phyloP scores from a whole-genome alignment of 2,329 filamentous ascomycete genomes.

The Ceratocystis variospora region DNA sequence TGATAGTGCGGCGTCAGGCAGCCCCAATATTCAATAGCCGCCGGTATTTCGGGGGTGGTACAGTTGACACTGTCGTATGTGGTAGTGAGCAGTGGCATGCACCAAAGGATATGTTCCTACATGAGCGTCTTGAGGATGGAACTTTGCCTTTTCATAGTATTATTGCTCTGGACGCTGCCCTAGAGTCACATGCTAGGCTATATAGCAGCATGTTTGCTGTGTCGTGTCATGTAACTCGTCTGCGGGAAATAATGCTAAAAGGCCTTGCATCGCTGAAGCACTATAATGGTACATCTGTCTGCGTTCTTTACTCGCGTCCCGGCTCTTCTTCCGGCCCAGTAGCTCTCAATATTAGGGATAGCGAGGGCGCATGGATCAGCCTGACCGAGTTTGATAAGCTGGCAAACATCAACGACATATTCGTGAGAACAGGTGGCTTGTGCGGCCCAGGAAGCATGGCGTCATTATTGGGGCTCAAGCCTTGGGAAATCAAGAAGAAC shows the following conservation, averaged over 20 bases:
- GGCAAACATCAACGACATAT: conserved; percentile 61
- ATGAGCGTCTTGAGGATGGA: conserved; percentile 52
- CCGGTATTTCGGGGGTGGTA: conserved; percentile 55
- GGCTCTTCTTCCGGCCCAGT: conserved; percentile 55
- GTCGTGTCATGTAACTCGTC: conserved; percentile 53
- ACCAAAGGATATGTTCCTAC: conserved; percentile 30
- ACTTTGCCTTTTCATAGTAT: conserved; percentile 53
- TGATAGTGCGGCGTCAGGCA: conserved; percentile 43
- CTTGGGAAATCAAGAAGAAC: conserved; percentile 72
- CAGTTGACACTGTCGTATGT: conserved; percentile 39
- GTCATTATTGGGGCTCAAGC: conserved; percentile 53
- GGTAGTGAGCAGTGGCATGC: conserved; percentile 26
- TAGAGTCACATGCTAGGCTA: conserved; percentile 41
- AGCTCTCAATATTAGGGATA: conserved; percentile 67
- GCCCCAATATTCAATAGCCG: conserved; percentile 40
- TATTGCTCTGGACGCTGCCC: conserved; percentile 45
- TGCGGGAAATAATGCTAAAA: conserved; percentile 46
- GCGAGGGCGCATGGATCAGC: conserved; percentile 58
- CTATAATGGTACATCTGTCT: conserved; percentile 51
- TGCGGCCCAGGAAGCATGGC: conserved; percentile 88
- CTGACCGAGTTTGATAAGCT: conserved; percentile 80
- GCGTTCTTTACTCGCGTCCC: conserved; percentile 46
- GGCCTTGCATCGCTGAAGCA: conserved; percentile 51
- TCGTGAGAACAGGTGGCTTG: conserved; percentile 74
- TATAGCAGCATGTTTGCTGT: conserved; percentile 49